A percentile compares a stretch with the other conserved stretches of the same genome.
Evolutionary conservation across 441 rosid genomes (phyloP).

Genomic region (Mallotus japonicus): DNA sequence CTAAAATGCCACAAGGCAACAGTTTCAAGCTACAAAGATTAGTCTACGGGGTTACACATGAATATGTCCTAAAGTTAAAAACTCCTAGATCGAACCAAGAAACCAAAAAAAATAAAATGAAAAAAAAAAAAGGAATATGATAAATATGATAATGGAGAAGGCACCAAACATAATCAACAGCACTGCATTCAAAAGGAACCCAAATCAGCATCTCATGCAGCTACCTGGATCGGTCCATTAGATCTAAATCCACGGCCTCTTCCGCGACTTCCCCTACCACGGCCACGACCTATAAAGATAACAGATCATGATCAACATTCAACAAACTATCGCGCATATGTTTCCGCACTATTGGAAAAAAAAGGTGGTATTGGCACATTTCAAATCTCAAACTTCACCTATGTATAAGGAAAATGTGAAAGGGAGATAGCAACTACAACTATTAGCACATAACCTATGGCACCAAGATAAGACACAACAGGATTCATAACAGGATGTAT

Average conservation of each 20-base stretch:
- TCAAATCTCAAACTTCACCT: background rate
- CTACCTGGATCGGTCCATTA: constrained; percentile 57
- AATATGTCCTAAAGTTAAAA: constrained; percentile 34
- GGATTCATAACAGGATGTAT: too few species aligned
- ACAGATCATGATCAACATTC: background rate
- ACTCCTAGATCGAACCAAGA: constrained; percentile 16
- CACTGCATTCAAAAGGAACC: constrained; percentile 20
- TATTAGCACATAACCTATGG: too few species aligned
- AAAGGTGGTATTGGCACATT: too few species aligned
- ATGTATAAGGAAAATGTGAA: background rate
- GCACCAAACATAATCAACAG: constrained; percentile 26
- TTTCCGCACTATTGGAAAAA: too few species aligned
- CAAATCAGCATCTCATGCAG: constrained; percentile 38
- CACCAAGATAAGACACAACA: too few species aligned
- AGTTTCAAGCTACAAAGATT: constrained; percentile 26
- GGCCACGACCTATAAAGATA: constrained; percentile 59
- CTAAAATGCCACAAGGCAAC: constrained; percentile 21
- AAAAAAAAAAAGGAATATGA: constrained; percentile 25
- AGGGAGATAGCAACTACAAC: background rate
- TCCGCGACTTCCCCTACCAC: constrained; percentile 79
- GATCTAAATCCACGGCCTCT: constrained; percentile 76
- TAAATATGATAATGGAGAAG: constrained; percentile 33
- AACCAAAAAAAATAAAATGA: constrained; percentile 7
- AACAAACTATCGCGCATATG: background rate
- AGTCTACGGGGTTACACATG: constrained; percentile 28